A percentile compares a stretch with the other conserved stretches of the same genome.
phyloP scores from a whole-genome alignment of 2,329 filamentous ascomycete genomes.

The Aspergillus caelatus region DNA sequence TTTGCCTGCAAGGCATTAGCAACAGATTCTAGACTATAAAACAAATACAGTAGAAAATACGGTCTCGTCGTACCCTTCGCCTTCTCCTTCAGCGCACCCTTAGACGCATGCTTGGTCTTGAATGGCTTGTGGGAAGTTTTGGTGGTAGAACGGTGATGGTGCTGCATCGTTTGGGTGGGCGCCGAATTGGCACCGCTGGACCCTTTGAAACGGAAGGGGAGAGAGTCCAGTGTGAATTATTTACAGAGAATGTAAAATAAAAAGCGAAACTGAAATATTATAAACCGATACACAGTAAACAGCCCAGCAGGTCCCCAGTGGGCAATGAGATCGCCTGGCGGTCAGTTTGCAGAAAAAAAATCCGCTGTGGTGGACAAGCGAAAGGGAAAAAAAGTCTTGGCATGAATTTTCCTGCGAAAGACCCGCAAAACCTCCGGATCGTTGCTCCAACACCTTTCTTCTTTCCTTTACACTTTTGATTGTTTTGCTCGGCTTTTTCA shows the following conservation, averaged over 20 bases:
- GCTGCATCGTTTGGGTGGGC: constrained; percentile 62
- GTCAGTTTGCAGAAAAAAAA: constrained; percentile 5
- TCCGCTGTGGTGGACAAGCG: constrained; percentile 37
- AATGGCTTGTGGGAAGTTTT: constrained; percentile 87
- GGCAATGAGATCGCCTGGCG: neutral
- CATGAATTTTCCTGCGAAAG: constrained; percentile 36
- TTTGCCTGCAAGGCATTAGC: constrained; percentile 63
- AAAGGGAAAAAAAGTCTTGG: constrained; percentile 37
- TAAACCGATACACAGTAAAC: constrained; percentile 7
- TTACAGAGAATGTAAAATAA: constrained; percentile 20
- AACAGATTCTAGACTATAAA: constrained; percentile 11
- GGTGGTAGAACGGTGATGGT: constrained; percentile 91
- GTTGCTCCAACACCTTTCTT: constrained; percentile 1
- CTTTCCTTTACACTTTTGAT: neutral
- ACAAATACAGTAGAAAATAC: neutral
- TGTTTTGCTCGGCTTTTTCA: neutral
- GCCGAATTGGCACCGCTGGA: constrained; percentile 69
- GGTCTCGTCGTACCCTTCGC: constrained; percentile 67
- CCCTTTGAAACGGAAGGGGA: constrained; percentile 87
- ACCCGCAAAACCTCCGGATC: constrained; percentile 15
- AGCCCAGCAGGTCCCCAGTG: constrained; percentile 4
- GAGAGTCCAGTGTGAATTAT: constrained; percentile 48
- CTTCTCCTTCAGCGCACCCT: constrained; percentile 80
- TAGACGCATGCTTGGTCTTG: constrained; percentile 89
- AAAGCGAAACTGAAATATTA: constrained; percentile 11